These are phyloP conservation scores for Pyracantha coccinea DNA, from an alignment of 331 rosid genomes.

Conservation along the genomic window DNA sequence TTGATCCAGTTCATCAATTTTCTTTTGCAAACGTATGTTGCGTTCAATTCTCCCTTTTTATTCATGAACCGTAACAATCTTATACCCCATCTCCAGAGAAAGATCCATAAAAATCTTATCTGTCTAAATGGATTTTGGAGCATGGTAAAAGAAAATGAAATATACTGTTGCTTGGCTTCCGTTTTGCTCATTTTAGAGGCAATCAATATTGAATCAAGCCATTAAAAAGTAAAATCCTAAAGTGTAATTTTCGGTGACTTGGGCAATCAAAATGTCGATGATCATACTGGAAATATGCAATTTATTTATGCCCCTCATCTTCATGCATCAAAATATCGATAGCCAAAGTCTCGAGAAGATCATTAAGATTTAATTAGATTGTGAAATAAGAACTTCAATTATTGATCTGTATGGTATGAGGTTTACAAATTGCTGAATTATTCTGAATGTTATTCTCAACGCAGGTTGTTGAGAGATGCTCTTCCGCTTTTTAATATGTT, in stretches of 20 bases:
- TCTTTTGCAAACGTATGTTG: slow-evolving; percentile 78
- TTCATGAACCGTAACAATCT: slow-evolving; percentile 1
- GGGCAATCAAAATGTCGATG: neutral
- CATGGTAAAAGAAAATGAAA: neutral
- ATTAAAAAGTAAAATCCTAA: neutral
- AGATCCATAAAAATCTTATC: slow-evolving; percentile 12
- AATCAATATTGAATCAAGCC: neutral
- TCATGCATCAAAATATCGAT: neutral
- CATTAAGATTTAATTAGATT: neutral
- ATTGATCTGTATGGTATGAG: neutral
- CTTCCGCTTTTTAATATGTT: slow-evolving; percentile 81
- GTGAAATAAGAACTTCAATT: neutral
- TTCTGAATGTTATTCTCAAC: slow-evolving; percentile 1
- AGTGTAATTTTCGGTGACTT: neutral
- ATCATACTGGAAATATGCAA: neutral
- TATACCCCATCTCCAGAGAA: slow-evolving; percentile 7
- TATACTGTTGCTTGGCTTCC: neutral
- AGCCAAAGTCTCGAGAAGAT: neutral
- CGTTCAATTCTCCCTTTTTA: neutral
- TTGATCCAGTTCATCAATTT: slow-evolving; percentile 65
- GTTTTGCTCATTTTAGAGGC: neutral
- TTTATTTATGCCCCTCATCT: neutral
- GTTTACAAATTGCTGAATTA: neutral
- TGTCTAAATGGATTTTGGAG: neutral
- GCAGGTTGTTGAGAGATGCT: slow-evolving; percentile 90